Evolutionary conservation across 2,329 filamentous ascomycete genomes (phyloP), one percentile per base, ranked within the genome.

Genomic region (Ceratocystis ficicola): DNA sequence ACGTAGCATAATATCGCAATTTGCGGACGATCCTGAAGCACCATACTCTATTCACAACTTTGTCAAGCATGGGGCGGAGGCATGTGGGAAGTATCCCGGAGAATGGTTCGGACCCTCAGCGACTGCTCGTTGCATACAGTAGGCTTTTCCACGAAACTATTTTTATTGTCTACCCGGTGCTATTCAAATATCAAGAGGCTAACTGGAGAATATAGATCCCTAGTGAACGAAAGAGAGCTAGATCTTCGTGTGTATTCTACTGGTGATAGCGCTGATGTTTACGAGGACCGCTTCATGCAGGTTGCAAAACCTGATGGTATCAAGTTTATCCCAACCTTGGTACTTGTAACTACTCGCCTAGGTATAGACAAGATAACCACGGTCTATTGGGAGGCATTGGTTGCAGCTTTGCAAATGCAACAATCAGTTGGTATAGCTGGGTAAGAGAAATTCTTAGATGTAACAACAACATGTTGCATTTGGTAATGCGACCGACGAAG

Each of bases 71-170:
- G 94, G 94, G 20, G 91, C 91, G 28, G 80, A 83, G 44, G 87
- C 88, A 2, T 99, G 94, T 75, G 92, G 90, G 3, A 97, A 96
- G 75, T 89, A 95, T 72, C 94, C 94, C 0, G 94, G 94, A 46
- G 90, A 97, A 76, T 99, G 94, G 94, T 99, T 99, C 76, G 94
- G 94, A 0, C 94, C 94, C n/a, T 96, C 91, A 20, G 94, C 94
- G 5, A 95, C 94, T 8, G 92, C 94, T 60, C 85, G 87, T 66
- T 97, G 94, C 74, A 96, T 99, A 70, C 87, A 94, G 91, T 95
- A 78, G 74, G 88, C 76, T 59, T 30, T 3, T 3, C 10, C 36
- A 12, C 36, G 15, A 41, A 41, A 41, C 8, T 41, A 41, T 41
- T 5, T 41, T 41, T 12, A 41, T 3, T 41, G 10, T 41, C 36